Base-by-base conservation (phyloP, 441 rosid genomes). In the Daphne laureola region DNA sequence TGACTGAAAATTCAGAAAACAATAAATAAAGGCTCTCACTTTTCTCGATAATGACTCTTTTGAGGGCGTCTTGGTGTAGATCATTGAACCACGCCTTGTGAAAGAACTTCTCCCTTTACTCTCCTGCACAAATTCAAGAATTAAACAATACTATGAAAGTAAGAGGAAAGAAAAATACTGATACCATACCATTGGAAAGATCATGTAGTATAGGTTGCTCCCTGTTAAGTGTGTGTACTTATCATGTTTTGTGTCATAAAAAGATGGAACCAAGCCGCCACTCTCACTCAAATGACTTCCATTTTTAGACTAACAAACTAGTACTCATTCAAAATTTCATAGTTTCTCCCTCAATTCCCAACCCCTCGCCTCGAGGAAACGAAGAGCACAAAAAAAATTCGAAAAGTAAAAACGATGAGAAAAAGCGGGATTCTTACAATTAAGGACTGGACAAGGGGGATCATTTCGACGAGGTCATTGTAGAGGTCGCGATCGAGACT, bases 51-150 rank as follows among this genome's bases (percentile, higher is more conserved):
- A 66, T 5, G 85, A 75, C 46, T 86, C 88, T 67, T 83, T 80
- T 18, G 95, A 86, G 71, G 98, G 97, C 52, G 96, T 92, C 85
- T 87, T 93, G 6, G 96, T 93, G 73, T 87, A 90, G 40, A 76
- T 66, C 67, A 87, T 61, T 1, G 98, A 93, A 48, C 92, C 95
- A n/a, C 93, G 84, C 58, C 84, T 78, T 14, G 84, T 87, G 60
- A 82, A 93, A 36, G 95, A 89, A 65, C 86, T 80, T 69, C 59
- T 80, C 35, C 73, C 77, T 61, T 89, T 90, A 62, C 78, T 81
- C 69, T 84, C 90, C 92, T 89, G 51, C 38, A 26, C 57, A 21
- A 49, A 45, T 49, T 27, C 51, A 53, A 55, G 54, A 2, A 6
- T 18, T 12, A 23, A 1, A 40, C 48, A n/a, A 0, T 12, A n/a